These are phyloP conservation scores for Exophiala alcalophila DNA, from an alignment of 2,329 filamentous ascomycete genomes.

Conservation along the genomic window DNA sequence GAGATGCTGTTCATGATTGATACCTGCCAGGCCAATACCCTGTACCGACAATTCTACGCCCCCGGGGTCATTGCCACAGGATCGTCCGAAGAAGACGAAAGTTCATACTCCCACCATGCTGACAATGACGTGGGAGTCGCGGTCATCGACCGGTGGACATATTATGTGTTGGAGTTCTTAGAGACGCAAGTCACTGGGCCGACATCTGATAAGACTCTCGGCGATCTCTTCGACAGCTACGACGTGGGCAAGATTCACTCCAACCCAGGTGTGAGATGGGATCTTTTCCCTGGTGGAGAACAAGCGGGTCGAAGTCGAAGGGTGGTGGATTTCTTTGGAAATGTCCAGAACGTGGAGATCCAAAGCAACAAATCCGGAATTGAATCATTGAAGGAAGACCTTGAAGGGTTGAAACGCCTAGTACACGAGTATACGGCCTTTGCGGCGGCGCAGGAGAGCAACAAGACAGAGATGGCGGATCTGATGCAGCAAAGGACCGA, in stretches of 20 bases:
- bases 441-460: constrained; percentile 26
- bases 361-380: constrained; percentile 61
- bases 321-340: constrained; percentile 96
- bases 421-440: constrained; percentile 49
- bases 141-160: constrained; percentile 97
- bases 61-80: constrained; percentile 97
- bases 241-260: constrained; percentile 93
- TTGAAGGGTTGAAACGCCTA: constrained; percentile 66
- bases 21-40: constrained; percentile 98
- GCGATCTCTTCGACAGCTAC: constrained; percentile 94
- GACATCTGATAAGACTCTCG: constrained; percentile 82
- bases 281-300: constrained; percentile 86
- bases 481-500: constrained; percentile 13
- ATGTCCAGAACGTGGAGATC: constrained; percentile 94
- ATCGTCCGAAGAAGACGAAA: constrained; percentile 93
- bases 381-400: constrained; percentile 61
- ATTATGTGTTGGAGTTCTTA: constrained; percentile 96
- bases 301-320: constrained; percentile 71
- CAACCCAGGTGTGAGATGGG: constrained; percentile 86
- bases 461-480: constrained; percentile 23
- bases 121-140: constrained; percentile 97
- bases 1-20: constrained; percentile 99
- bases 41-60: constrained; percentile 98
- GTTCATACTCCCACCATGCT: constrained; percentile 94
- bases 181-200: constrained; percentile 85